Conservation (phyloP, 441 rosid genomes). For the Flueggea neowawraea region DNA sequence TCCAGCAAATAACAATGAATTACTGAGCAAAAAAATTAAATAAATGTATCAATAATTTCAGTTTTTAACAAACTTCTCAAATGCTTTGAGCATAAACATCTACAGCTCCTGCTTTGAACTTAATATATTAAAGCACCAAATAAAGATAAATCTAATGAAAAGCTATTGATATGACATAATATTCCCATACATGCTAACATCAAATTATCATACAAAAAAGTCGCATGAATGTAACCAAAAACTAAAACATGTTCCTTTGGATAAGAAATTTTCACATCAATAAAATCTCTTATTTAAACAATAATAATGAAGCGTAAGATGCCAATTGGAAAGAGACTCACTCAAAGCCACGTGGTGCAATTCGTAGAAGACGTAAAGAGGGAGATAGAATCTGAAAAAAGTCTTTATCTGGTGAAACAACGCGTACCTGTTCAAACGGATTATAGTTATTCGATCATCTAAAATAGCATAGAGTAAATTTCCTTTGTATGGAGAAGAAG, state of each 20-base stretch:
- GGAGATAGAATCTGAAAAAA: constrained; percentile 98
- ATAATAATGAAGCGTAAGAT: constrained; percentile 6
- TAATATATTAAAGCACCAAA: too few species aligned
- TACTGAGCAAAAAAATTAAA: too few species aligned
- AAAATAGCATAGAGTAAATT: neutral
- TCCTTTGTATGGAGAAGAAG: constrained; percentile 13
- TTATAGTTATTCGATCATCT: neutral
- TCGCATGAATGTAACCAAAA: neutral
- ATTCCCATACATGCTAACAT: neutral
- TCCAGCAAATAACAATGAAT: too few species aligned
- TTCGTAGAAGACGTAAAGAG: constrained; percentile 85
- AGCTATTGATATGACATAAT: too few species aligned
- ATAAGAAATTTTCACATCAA: neutral
- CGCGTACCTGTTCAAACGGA: constrained; percentile 62
- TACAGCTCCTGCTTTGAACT: too few species aligned
- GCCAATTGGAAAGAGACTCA: constrained; percentile 33
- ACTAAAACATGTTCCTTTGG: neutral
- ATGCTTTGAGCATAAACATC: too few species aligned
- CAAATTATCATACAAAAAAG: neutral
- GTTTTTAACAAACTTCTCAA: too few species aligned
- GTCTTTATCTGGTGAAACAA: constrained; percentile 98
- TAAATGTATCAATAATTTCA: too few species aligned
- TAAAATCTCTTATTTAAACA: constrained; percentile 1
- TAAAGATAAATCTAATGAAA: too few species aligned
- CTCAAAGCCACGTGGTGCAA: constrained; percentile 90